Evolutionary conservation across 805 yeast genomes (phyloP).

Genomic region (Huiozyma naganishii): DNA sequence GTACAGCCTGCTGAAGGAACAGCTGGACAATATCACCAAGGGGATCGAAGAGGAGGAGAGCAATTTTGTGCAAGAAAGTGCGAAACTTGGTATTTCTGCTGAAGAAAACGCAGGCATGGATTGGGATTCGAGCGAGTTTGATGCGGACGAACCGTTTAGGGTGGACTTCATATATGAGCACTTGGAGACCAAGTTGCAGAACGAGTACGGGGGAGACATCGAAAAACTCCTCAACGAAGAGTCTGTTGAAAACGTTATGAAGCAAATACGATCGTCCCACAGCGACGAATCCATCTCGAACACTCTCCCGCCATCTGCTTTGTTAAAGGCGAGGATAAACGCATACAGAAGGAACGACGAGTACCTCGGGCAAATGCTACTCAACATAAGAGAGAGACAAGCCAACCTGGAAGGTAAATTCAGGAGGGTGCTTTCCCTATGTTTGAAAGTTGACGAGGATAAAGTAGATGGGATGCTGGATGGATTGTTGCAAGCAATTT

Average conservation of each 20-base stretch:
- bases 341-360: slow-evolving; percentile 70
- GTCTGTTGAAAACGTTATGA: slow-evolving; percentile 14
- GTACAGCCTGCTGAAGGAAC: slow-evolving; percentile 42
- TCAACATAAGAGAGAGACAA: slow-evolving; percentile 42
- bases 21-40: slow-evolving; percentile 46
- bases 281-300: slow-evolving; percentile 9
- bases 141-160: slow-evolving; percentile 88
- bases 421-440: slow-evolving; percentile 76
- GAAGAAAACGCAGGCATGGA: slow-evolving; percentile 22
- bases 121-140: slow-evolving; percentile 46
- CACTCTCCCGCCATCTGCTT: slow-evolving; percentile 28
- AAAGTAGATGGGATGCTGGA: slow-evolving; percentile 75
- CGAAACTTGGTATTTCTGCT: slow-evolving; percentile 27
- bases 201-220: slow-evolving; percentile 22
- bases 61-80: slow-evolving; percentile 36
- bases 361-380: slow-evolving; percentile 42
- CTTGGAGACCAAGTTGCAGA: slow-evolving; percentile 33
- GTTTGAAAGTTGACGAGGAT: slow-evolving; percentile 77
- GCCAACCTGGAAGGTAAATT: slow-evolving; percentile 61
- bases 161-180: slow-evolving; percentile 49
- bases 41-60: slow-evolving; percentile 56
- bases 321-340: slow-evolving; percentile 64
- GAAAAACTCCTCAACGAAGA: slow-evolving; percentile 18
- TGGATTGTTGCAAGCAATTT: slow-evolving; percentile 82
- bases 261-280: slow-evolving; percentile 14